Evolutionary conservation across 116 monocot genomes (phyloP).

Genomic region (Posidonia oceanica): DNA sequence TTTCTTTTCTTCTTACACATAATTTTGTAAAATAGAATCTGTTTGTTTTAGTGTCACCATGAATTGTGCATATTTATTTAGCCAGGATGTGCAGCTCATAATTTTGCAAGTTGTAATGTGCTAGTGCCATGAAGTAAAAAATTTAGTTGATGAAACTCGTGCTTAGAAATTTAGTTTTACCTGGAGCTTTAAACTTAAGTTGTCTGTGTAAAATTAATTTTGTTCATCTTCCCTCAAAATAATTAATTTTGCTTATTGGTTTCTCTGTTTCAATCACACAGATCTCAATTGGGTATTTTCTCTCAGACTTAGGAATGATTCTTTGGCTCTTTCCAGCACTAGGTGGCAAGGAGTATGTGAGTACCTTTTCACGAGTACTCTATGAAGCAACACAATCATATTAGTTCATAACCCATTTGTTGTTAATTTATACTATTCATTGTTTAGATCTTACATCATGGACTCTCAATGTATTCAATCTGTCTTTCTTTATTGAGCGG

Average conservation of each 20-base stretch:
- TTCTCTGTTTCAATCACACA: conserved; percentile 4
- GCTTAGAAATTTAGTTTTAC: too few species aligned
- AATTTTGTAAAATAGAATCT: too few species aligned
- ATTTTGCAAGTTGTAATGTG: too few species aligned
- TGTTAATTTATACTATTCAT: conserved; percentile 4
- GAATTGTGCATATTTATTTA: too few species aligned
- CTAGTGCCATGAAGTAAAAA: too few species aligned
- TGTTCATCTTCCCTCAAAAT: not conserved
- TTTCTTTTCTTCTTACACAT: too few species aligned
- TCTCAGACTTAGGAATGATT: conserved; percentile 79
- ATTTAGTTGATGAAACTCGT: too few species aligned
- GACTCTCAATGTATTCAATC: conserved; percentile 60
- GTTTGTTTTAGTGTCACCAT: too few species aligned
- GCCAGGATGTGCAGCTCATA: too few species aligned
- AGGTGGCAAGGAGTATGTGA: conserved; percentile 92
- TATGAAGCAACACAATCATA: not conserved
- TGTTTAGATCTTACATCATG: conserved; percentile 71
- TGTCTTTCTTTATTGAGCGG: conserved; percentile 48
- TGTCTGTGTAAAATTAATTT: too few species aligned
- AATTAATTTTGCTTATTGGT: not conserved
- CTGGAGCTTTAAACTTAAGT: not conserved
- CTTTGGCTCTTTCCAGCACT: conserved; percentile 67
- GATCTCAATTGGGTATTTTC: conserved; percentile 82
- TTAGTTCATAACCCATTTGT: not conserved
- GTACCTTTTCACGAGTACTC: conserved; percentile 1